Conservation (phyloP, 2,329 filamentous ascomycete genomes). For the Ophiostoma tasmaniense region DNA sequence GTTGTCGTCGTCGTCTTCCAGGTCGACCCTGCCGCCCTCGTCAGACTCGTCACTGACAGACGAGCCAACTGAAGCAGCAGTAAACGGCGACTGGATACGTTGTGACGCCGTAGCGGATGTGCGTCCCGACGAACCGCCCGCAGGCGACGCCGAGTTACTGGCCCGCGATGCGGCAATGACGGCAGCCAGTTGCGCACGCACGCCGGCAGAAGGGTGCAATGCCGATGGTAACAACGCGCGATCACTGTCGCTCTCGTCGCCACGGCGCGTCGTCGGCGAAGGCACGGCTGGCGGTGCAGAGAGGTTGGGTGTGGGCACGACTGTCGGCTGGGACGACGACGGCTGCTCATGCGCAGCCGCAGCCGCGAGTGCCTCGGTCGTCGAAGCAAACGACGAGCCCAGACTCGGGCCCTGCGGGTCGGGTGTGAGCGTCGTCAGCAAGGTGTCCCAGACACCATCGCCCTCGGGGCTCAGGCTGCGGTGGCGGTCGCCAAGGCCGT, state of each 20-base stretch:
- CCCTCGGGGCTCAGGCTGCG: constrained; percentile 70
- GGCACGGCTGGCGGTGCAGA: constrained; percentile 12
- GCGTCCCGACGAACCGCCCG: constrained; percentile 9
- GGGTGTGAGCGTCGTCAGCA: constrained; percentile 70
- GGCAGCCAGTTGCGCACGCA: not conserved
- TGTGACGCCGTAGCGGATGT: constrained; percentile 17
- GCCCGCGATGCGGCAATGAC: not conserved
- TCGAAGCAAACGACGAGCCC: constrained; percentile 73
- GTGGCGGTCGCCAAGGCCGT: constrained; percentile 77
- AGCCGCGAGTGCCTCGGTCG: constrained; percentile 40
- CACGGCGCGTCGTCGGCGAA: constrained; percentile 3
- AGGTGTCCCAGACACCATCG: constrained; percentile 65
- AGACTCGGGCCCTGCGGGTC: constrained; percentile 73
- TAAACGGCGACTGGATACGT: constrained; percentile 18
- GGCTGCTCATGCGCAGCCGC: constrained; percentile 5
- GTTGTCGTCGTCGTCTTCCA: constrained; percentile 26
- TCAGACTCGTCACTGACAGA: constrained; percentile 18
- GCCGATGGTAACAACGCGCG: not conserved
- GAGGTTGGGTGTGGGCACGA: constrained; percentile 2
- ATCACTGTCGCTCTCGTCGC: not conserved
- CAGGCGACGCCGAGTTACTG: not conserved
- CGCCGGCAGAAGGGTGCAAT: not conserved
- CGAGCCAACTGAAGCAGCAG: constrained; percentile 13
- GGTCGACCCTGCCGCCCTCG: not conserved
- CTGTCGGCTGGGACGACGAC: constrained; percentile 12